Percentiles rank a stretch among this genome's conserved stretches.
Evolutionary conservation across 1,284 basidiomycete species (phyloP).

Genomic region (Malassezia japonica): DNA sequence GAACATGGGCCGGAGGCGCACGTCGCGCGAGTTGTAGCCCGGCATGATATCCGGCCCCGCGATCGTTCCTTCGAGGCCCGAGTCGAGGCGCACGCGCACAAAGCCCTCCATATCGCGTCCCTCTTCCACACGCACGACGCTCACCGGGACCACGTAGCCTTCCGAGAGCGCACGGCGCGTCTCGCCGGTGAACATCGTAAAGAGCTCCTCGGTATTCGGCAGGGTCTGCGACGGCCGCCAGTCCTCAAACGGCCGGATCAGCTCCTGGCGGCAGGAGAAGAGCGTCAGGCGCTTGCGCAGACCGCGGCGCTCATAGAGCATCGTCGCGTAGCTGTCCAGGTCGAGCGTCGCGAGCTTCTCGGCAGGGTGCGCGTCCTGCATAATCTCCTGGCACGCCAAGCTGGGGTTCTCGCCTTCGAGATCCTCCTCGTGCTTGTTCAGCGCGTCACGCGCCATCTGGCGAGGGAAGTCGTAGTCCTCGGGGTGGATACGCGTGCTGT

Average conservation of each 20-base stretch:
- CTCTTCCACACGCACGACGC: constrained; percentile 57
- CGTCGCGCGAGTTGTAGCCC: constrained; percentile 27
- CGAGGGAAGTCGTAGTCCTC: constrained; percentile 96
- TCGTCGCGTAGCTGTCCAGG: constrained; percentile 90
- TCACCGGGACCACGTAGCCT: constrained; percentile 76
- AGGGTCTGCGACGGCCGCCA: constrained; percentile 61
- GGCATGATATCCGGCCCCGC: constrained; percentile 30
- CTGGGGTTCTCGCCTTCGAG: constrained; percentile 40
- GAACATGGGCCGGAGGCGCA: constrained; percentile 30
- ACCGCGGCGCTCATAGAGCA: constrained; percentile 56
- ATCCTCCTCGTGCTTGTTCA: constrained; percentile 59
- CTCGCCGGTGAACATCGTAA: constrained; percentile 94
- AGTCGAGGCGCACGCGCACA: constrained; percentile 69
- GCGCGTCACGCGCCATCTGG: constrained; percentile 95
- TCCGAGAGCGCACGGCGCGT: constrained; percentile 66
- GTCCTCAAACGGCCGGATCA: constrained; percentile 77
- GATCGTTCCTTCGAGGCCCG: constrained; percentile 58
- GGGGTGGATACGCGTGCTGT: constrained; percentile 90
- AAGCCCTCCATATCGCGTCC: constrained; percentile 27
- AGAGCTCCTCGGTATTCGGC: constrained; percentile 67
- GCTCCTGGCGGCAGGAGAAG: constrained; percentile 65
- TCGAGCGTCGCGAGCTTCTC: constrained; percentile 82
- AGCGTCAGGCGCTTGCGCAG: constrained; percentile 56
- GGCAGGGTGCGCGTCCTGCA: constrained; percentile 69
- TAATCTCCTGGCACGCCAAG: constrained; percentile 56